Conservation (phyloP, 2,329 filamentous ascomycete genomes). For the Achaetomium macrosporum region DNA sequence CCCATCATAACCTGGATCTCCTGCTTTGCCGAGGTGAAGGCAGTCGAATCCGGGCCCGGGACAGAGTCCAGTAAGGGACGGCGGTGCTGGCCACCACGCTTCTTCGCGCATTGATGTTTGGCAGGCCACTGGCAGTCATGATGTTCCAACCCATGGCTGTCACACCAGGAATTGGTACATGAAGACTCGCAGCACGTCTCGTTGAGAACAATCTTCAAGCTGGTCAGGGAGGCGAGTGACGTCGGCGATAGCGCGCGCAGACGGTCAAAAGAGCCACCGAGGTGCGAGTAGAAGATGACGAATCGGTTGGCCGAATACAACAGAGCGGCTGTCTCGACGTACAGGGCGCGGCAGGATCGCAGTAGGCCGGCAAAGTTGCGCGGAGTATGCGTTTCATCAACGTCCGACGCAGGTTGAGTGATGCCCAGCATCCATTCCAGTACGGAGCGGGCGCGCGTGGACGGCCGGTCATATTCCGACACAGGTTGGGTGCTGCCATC, state of each 20-base stretch:
- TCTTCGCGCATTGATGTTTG: background rate
- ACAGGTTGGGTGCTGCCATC: background rate
- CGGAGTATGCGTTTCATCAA: no score
- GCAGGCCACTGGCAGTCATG: no score
- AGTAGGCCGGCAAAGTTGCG: conserved; percentile 1
- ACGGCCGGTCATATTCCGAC: background rate
- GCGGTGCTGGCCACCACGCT: background rate
- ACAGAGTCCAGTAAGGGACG: background rate
- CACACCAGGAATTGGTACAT: background rate
- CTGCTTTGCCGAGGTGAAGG: background rate
- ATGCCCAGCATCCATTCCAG: no score
- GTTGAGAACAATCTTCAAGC: background rate
- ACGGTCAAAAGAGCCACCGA: background rate
- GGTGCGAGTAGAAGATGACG: background rate
- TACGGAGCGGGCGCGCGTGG: no score
- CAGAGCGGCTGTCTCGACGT: background rate
- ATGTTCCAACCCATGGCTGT: background rate
- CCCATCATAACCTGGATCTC: background rate
- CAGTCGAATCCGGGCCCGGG: no score
- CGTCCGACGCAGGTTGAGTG: no score
- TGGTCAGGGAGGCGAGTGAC: background rate
- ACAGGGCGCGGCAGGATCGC: background rate
- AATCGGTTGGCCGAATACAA: conserved; percentile 1
- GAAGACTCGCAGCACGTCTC: background rate
- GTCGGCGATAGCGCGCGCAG: background rate